phyloP scores from a whole-genome alignment of 371 early-diverging fungal genomes.

The Mortierella sp. region DNA sequence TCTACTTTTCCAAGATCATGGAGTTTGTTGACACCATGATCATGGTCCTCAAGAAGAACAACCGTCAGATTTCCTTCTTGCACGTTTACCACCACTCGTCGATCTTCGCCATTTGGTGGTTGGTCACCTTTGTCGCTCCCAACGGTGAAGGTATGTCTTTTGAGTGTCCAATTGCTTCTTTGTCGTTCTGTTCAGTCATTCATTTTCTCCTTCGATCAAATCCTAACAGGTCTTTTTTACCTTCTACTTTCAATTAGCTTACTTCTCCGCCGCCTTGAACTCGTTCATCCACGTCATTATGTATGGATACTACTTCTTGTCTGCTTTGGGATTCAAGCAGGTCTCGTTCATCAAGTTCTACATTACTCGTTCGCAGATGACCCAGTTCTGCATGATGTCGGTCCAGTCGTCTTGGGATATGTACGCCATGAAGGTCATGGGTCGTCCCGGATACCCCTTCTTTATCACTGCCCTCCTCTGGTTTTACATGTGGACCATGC shows the following conservation, averaged over 20 bases:
- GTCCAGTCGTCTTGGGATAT: conserved; percentile 68
- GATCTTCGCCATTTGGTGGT: conserved; percentile 75
- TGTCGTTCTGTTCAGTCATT: not conserved
- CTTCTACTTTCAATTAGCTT: conserved; percentile 43
- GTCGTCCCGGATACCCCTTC: conserved; percentile 64
- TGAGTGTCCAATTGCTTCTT: not conserved
- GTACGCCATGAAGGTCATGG: conserved; percentile 50
- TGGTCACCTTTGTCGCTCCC: conserved; percentile 69
- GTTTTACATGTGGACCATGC: conserved; percentile 77
- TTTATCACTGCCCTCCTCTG: conserved; percentile 65
- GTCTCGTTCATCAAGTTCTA: conserved; percentile 70
- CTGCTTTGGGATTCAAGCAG: conserved; percentile 61
- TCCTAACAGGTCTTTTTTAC: not conserved
- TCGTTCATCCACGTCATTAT: conserved; percentile 76
- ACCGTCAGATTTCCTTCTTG: conserved; percentile 76
- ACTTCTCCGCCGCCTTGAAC: conserved; percentile 73
- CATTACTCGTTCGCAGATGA: conserved; percentile 74
- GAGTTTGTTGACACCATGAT: conserved; percentile 79
- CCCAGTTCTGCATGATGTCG: conserved; percentile 72
- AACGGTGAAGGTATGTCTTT: conserved; percentile 66
- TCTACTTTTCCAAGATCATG: conserved; percentile 73
- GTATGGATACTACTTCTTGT: conserved; percentile 74
- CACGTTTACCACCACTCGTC: conserved; percentile 79
- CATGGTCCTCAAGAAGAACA: conserved; percentile 76
- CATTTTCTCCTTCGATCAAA: not conserved